A percentile compares a stretch with the other conserved stretches of the same genome.
phyloP scores from a whole-genome alignment of 176 grass and related monocot species.

The Phoenix roebelenii region DNA sequence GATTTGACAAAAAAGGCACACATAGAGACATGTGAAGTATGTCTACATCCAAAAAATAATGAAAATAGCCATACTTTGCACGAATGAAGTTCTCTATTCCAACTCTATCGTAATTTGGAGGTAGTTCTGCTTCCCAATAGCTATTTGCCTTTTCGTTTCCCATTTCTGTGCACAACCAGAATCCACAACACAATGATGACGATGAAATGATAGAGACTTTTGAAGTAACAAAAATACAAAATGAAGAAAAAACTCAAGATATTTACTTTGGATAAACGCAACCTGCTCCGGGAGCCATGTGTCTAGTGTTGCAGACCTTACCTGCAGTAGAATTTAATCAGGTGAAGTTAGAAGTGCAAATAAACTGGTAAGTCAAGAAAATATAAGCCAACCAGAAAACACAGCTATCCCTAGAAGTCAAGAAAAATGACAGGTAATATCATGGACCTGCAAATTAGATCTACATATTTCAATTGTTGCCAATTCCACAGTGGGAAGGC shows the following conservation, averaged over 20 bases:
- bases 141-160: constrained; percentile 12
- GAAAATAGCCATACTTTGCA: constrained; percentile 1
- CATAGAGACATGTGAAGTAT: not conserved
- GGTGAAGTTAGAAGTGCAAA: no score
- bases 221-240: no score
- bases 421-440: no score
- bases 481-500: no score
- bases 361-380: no score
- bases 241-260: not conserved
- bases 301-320: constrained; percentile 4
- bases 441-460: no score
- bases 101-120: constrained; percentile 11
- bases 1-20: no score
- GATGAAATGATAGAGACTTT: no score
- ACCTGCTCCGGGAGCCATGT: constrained; percentile 13
- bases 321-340: not conserved
- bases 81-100: constrained; percentile 9
- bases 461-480: no score
- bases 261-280: constrained; percentile 3
- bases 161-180: not conserved
- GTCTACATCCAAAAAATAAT: not conserved
- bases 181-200: no score
- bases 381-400: no score
- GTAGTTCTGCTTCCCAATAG: constrained; percentile 10
- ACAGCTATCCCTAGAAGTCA: no score